These are phyloP conservation scores for Aspergillus fumigatiaffinis DNA, from an alignment of 2,329 filamentous ascomycete species.

Conservation along the genomic window DNA sequence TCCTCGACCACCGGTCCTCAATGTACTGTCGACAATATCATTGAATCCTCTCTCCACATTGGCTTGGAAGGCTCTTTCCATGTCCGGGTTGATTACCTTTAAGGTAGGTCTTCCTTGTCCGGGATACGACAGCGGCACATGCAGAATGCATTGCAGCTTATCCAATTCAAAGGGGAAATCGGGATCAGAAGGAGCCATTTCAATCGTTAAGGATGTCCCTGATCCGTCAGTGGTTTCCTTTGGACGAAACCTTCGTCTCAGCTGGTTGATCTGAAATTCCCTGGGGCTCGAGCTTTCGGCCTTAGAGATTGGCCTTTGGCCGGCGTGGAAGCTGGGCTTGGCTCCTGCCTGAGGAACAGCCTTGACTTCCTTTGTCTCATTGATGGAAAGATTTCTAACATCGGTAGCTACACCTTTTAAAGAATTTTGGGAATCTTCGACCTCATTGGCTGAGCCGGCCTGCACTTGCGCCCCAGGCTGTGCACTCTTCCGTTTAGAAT, in stretches of 20 bases:
- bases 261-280: slow-evolving; percentile 69
- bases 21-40: slow-evolving; percentile 53
- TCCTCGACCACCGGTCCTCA: slow-evolving; percentile 37
- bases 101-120: slow-evolving; percentile 52
- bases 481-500: slow-evolving; percentile 13
- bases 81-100: slow-evolving; percentile 64
- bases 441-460: slow-evolving; percentile 9
- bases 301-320: slow-evolving; percentile 63
- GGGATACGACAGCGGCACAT: slow-evolving; percentile 63
- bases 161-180: slow-evolving; percentile 78
- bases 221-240: slow-evolving; percentile 45
- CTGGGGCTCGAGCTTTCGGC: slow-evolving; percentile 64
- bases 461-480: slow-evolving; percentile 12
- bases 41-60: slow-evolving; percentile 76
- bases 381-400: slow-evolving; percentile 15
- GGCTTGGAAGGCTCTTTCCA: slow-evolving; percentile 67
- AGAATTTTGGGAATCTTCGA: slow-evolving; percentile 3
- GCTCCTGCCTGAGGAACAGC: slow-evolving; percentile 37
- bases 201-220: slow-evolving; percentile 59
- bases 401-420: slow-evolving; percentile 10
- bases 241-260: slow-evolving; percentile 62
- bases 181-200: slow-evolving; percentile 69
- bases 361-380: slow-evolving; percentile 23
- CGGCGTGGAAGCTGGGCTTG: slow-evolving; percentile 33
- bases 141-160: slow-evolving; percentile 63